A percentile compares a stretch with the other conserved stretches of the same genome.
Conservation (phyloP, 2,329 filamentous ascomycete genomes). For the Acephala macrosclerotiorum region DNA sequence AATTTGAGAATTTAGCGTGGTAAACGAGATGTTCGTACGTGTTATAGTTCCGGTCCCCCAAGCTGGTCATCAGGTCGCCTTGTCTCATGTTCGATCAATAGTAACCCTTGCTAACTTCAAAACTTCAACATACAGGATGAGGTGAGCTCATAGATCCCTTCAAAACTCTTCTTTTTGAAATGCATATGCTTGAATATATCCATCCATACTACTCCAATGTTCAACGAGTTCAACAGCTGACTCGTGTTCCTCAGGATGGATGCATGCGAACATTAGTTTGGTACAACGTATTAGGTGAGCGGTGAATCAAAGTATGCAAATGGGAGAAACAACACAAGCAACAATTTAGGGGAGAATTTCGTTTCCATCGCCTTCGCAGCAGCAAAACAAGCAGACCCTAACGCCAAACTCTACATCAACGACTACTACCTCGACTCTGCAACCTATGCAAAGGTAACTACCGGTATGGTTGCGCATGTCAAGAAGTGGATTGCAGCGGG, state of each 20-base stretch:
- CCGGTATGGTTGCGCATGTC: constrained; percentile 63
- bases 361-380: constrained; percentile 74
- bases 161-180: neutral
- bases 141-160: neutral
- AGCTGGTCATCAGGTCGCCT: neutral
- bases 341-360: constrained; percentile 73
- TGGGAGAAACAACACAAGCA: too few relatives aligned
- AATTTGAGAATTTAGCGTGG: neutral
- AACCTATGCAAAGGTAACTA: constrained; percentile 60
- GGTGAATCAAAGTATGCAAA: too few relatives aligned
- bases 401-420: constrained; percentile 78
- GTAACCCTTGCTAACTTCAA: neutral
- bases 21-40: neutral
- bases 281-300: constrained; percentile 71
- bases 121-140: neutral
- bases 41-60: neutral
- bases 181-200: too few relatives aligned
- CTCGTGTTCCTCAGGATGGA: constrained; percentile 38
- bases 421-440: constrained; percentile 65
- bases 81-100: neutral
- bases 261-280: constrained; percentile 66
- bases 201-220: too few relatives aligned
- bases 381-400: constrained; percentile 71
- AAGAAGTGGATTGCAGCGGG: constrained; percentile 68
- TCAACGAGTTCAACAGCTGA: neutral